Evolutionary conservation across 176 grass and related monocot genomes (phyloP).

Genomic region (Hordeum marinum): DNA sequence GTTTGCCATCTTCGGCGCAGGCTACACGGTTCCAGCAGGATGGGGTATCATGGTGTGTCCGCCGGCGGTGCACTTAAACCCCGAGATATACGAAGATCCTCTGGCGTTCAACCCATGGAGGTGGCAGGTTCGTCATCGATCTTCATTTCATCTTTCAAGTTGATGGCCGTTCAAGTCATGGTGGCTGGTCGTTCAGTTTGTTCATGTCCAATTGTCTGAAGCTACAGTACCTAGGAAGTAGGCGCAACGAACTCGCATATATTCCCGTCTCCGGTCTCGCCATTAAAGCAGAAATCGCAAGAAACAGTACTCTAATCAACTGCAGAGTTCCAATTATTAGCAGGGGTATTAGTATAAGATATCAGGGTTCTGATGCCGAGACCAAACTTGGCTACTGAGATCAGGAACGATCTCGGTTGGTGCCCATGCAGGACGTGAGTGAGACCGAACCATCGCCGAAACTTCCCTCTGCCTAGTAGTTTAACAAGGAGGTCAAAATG

Average conservation of each 20-base stretch:
- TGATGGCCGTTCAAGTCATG: not conserved
- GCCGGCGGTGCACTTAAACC: slow-evolving; percentile 77
- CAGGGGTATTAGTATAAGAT: slow-evolving; percentile 22
- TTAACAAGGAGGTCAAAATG: slow-evolving; percentile 42
- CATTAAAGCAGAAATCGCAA: slow-evolving; percentile 15
- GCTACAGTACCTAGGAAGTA: not conserved
- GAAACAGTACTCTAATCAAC: slow-evolving; percentile 17
- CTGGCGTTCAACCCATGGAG: slow-evolving; percentile 75
- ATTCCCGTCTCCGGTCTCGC: not conserved
- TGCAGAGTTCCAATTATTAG: slow-evolving; percentile 33
- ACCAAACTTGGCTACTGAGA: slow-evolving; percentile 38
- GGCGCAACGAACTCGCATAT: slow-evolving; percentile 31
- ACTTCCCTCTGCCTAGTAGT: slow-evolving; percentile 32
- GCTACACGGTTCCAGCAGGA: slow-evolving; percentile 80
- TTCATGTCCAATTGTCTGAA: not conserved
- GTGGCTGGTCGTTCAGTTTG: not conserved
- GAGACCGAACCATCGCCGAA: slow-evolving; percentile 30
- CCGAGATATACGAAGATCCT: slow-evolving; percentile 78
- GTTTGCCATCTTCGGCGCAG: slow-evolving; percentile 24
- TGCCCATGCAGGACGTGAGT: not conserved
- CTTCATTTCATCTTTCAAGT: not conserved
- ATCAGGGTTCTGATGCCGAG: slow-evolving; percentile 31
- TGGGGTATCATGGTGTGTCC: slow-evolving; percentile 89
- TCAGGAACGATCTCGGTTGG: slow-evolving; percentile 34
- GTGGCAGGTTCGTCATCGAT: slow-evolving; percentile 63